Conservation (phyloP, 352 stramenopile genomes). For the Globisporangium canariense region DNA sequence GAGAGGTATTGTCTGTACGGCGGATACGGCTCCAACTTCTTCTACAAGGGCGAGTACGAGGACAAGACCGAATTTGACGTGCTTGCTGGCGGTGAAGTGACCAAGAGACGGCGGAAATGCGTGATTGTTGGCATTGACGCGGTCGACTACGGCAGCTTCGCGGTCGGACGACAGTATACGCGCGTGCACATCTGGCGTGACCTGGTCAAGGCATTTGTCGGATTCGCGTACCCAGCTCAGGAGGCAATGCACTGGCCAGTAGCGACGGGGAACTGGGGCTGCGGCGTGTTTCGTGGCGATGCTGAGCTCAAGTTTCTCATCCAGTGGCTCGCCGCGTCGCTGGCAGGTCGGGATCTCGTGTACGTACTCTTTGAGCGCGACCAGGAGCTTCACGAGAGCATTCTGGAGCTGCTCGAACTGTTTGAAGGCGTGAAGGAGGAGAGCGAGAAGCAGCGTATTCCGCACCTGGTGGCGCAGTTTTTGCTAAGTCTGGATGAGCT, state of each 20-base stretch:
- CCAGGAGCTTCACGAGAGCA: constrained; percentile 38
- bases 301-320: constrained; percentile 79
- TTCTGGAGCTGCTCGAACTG: constrained; percentile 21
- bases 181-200: constrained; percentile 52
- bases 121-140: constrained; percentile 76
- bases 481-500: constrained; percentile 7
- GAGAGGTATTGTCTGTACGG: constrained; percentile 56
- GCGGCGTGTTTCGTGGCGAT: constrained; percentile 71
- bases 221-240: constrained; percentile 47
- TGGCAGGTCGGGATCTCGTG: constrained; percentile 40
- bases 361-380: constrained; percentile 62
- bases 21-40: constrained; percentile 61
- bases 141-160: constrained; percentile 45
- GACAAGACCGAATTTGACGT: constrained; percentile 26
- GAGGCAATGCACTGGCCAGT: constrained; percentile 37
- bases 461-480: constrained; percentile 13
- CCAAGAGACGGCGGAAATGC: constrained; percentile 32
- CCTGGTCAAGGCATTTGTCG: constrained; percentile 62
- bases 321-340: constrained; percentile 74
- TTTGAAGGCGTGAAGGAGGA: constrained; percentile 1
- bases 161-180: constrained; percentile 44
- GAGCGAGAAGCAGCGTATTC: constrained; percentile 6
- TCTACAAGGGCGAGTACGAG: constrained; percentile 38
- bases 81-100: constrained; percentile 12
- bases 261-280: constrained; percentile 81